phyloP scores from a whole-genome alignment of 2,329 filamentous ascomycete species.

The Fusarium foetens region DNA sequence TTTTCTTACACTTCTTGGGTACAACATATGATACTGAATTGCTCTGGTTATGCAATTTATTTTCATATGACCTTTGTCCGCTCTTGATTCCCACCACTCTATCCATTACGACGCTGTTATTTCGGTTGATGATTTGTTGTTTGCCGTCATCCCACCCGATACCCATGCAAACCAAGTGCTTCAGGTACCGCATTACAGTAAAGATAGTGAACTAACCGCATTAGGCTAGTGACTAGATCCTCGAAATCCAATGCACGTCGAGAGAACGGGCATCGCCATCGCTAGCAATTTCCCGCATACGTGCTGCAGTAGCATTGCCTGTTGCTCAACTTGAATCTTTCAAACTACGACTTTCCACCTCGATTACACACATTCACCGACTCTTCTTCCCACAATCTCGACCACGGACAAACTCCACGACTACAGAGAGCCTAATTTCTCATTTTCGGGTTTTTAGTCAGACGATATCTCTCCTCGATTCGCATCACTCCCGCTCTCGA shows the following conservation, averaged over 20 bases:
- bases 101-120: constrained; percentile 11
- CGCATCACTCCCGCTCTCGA: constrained; percentile 7
- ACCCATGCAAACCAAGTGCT: constrained; percentile 21
- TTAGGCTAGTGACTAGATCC: constrained; percentile 35
- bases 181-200: constrained; percentile 43
- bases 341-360: constrained; percentile 33
- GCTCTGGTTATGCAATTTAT: background rate
- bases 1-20: constrained; percentile 4
- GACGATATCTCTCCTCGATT: background rate
- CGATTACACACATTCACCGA: constrained; percentile 10
- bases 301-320: constrained; percentile 33
- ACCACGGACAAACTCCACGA: constrained; percentile 6
- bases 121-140: constrained; percentile 8
- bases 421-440: background rate
- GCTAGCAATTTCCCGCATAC: constrained; percentile 53
- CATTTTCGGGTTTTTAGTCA: background rate
- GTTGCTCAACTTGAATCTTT: constrained; percentile 35
- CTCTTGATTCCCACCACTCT: background rate
- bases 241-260: constrained; percentile 36
- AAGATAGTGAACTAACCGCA: constrained; percentile 33
- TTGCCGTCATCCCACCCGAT: constrained; percentile 28
- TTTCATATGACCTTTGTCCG: background rate
- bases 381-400: constrained; percentile 16
- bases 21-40: background rate
- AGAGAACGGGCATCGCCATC: constrained; percentile 46